Percentiles rank a stretch among this genome's conserved stretches.
Conservation (phyloP, 176 grass and related monocot species). For the barley (Hordeum vulgare) region MorexV3_pseudomolecules_assembly NC_058518.1:511614425-511614924, state of each 20-base stretch:
- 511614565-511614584: constrained; percentile 16
- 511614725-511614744: no score
- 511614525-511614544: constrained; percentile 30
- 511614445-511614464: not conserved
- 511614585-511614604: constrained; percentile 34
- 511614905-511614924: not conserved
- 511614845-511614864: no score
- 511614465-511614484: constrained; percentile 24
- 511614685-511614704: constrained; percentile 12
- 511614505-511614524: constrained; percentile 2
- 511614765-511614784: not conserved
- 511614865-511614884: no score
- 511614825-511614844: no score
- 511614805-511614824: no score
- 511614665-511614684: not conserved
- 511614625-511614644: not conserved
- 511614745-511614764: no score
- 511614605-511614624: constrained; percentile 24
- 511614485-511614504: constrained; percentile 28
- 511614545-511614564: constrained; percentile 27
- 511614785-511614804: no score
- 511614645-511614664: not conserved
- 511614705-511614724: not conserved
- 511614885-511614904: no score
- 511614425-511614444: not conserved